Percentiles rank a stretch among this genome's conserved stretches.
Conservation (phyloP, 306 rosid genomes). For the Lupinus albus region DNA sequence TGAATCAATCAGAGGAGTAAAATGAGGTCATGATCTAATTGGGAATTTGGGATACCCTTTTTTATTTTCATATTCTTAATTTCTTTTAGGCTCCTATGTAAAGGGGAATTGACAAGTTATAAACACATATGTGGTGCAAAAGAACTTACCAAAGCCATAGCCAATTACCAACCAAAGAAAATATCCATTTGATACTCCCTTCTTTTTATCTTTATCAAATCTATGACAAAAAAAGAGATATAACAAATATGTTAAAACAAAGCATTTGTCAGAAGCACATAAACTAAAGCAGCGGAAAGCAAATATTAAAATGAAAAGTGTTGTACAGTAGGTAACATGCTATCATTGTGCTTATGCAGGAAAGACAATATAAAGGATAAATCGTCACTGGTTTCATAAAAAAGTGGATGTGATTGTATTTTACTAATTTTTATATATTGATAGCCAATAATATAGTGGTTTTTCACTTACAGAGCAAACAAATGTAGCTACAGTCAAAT, state of each 20-base stretch:
- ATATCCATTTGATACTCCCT: constrained; percentile 61
- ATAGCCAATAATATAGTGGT: too few species aligned
- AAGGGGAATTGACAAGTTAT: constrained; percentile 25
- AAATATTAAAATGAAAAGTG: constrained; percentile 18
- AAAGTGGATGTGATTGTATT: not conserved
- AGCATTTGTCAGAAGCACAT: constrained; percentile 13
- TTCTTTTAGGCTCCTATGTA: not conserved
- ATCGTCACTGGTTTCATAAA: not conserved
- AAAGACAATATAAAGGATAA: constrained; percentile 4
- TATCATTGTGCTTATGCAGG: constrained; percentile 29
- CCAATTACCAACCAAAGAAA: constrained; percentile 81
- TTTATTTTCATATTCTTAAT: not conserved
- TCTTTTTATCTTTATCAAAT: constrained; percentile 81
- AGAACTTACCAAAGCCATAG: constrained; percentile 82
- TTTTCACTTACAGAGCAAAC: too few species aligned
- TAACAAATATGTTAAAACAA: constrained; percentile 31
- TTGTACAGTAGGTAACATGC: constrained; percentile 1
- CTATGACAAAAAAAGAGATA: constrained; percentile 54
- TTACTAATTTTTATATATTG: not conserved
- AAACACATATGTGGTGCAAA: constrained; percentile 19
- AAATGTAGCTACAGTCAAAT: not conserved
- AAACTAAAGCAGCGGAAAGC: constrained; percentile 20
- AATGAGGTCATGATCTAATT: constrained; percentile 6
- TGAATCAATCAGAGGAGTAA: constrained; percentile 1
- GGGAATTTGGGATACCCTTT: not conserved